Evolutionary conservation across 306 rosid species (phyloP), one percentile per base, ranked within the genome.

Genomic region (Mucuna pruriens): DNA sequence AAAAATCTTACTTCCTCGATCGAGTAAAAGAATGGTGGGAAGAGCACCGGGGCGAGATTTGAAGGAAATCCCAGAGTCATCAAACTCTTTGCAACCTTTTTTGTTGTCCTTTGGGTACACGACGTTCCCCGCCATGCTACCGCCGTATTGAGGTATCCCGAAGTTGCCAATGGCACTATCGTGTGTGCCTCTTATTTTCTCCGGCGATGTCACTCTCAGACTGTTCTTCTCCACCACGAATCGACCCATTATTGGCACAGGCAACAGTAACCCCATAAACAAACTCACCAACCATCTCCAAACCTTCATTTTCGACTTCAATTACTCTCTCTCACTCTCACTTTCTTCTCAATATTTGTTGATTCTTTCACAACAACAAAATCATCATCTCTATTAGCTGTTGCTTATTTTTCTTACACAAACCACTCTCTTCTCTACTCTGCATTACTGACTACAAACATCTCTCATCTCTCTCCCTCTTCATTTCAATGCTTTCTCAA

Each of bases 161-260:
- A 94, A 94, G 90, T 94, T 94, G 0, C 97, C 98, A 88, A 94
- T 94, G 66, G 98, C 94, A 85, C 91, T 94, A 54, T 94, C 95
- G 49, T 91, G 77, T 2, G 75, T 84, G n/a, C 98, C 97, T 31
- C 87, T 89, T 66, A 94, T 89, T 70, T 77, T 81, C 0, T 89
- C 98, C 5, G 98, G 95, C 5, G 98, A 91, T 0, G 94, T 84
- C 63, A 94, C 93, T 89, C 81, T 85, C 89, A 94, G 85, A 88
- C 93, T 94, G 85, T 94, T 94, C 95, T 94, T 94, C 82, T 94
- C 98, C 82, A 94, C 98, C 73, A 94, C 97, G 55, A 94, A 91
- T 83, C 90, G 92, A 83, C 84, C 98, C 78, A 57, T 63, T 49
- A 51, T 58, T 39, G 91, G 83, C 6, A 62, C 5, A 2, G 91